Percentiles rank a stretch among this genome's conserved stretches.
Evolutionary conservation across 805 yeast species (phyloP).

Genomic region (Candida yuanshanica): DNA sequence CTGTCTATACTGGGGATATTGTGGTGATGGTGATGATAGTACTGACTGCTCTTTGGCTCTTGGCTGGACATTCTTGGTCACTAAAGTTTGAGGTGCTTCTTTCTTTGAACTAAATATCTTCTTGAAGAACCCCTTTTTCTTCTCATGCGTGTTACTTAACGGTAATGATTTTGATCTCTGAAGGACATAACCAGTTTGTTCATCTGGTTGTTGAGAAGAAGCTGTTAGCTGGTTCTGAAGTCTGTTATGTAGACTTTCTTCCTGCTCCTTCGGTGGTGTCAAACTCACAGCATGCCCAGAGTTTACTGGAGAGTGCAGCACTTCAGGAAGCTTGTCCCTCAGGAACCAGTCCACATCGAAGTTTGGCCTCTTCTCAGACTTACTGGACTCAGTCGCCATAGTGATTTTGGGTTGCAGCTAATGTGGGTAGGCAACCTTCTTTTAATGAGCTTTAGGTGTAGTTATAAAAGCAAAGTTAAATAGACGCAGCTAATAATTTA

Average conservation of each 20-base stretch:
- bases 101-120: constrained; percentile 28
- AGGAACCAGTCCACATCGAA: constrained; percentile 41
- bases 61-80: background rate
- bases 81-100: constrained; percentile 3
- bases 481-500: too few relatives aligned
- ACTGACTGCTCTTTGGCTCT: background rate
- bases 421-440: too few relatives aligned
- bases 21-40: constrained; percentile 11
- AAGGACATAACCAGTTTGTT: background rate
- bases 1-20: constrained; percentile 9
- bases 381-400: too few relatives aligned
- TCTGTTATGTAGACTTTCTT: background rate
- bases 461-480: too few relatives aligned
- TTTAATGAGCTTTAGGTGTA: too few relatives aligned
- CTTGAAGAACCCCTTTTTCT: constrained; percentile 32
- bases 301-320: background rate
- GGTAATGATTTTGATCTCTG: constrained; percentile 29
- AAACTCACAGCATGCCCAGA: background rate
- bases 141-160: constrained; percentile 11
- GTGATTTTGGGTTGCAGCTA: too few relatives aligned
- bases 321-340: constrained; percentile 26
- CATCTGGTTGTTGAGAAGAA: background rate
- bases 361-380: constrained; percentile 8
- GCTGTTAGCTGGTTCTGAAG: background rate
- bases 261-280: background rate